Evolutionary conservation across 139 green algal species (phyloP), one percentile per base, ranked within the genome.

Genomic region (Chlamydomonas incerta): DNA sequence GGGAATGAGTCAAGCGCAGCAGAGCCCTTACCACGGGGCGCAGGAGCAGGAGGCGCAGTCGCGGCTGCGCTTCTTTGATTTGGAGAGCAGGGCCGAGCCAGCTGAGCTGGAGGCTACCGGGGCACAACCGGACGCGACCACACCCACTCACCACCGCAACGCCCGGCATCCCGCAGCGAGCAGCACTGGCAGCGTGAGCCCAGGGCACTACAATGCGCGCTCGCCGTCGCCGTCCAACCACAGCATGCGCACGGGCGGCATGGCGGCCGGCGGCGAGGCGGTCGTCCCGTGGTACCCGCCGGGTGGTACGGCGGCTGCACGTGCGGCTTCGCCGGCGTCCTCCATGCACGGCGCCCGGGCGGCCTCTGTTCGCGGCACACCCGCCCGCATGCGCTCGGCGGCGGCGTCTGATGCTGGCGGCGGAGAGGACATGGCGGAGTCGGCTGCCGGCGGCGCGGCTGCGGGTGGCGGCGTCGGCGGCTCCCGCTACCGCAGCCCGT

Each of bases 31-130:
- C 65, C 26, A 23, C 3, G n/a, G n/a, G 18, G n/a, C 18, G 26
- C 10, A 37, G 14, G 65, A 41, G n/a, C 29, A 41, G 29, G 65
- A 70, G 65, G 65, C 65, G 26, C 11, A 37, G 14, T 70, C 67
- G 1, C 67, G 67, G 23, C 47, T 75, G 79, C 79, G 66, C 4
- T 75, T 72, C 66, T 75, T 80, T 18, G 66, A 79, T 34, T 28
- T 86, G 3, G 80, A 86, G 80, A 47, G 52, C 34, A 28, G 80
- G 34, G 80, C 80, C 1, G 67, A 86, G 17, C 80, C 80, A 9
- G 80, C 80, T 0, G 80, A 86, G 80, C 55, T 86, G 24, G 60
- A 66, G 60, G 60, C 24, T n/a, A 21, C 21, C 2, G 23, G 60
- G 18, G 17, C 26, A 1, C 18, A 15, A 1, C 18, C 8, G 17